Evolutionary conservation across 371 early-diverging fungal genomes (phyloP), one percentile per base, ranked within the genome.

Genomic region (Circinella minor): DNA sequence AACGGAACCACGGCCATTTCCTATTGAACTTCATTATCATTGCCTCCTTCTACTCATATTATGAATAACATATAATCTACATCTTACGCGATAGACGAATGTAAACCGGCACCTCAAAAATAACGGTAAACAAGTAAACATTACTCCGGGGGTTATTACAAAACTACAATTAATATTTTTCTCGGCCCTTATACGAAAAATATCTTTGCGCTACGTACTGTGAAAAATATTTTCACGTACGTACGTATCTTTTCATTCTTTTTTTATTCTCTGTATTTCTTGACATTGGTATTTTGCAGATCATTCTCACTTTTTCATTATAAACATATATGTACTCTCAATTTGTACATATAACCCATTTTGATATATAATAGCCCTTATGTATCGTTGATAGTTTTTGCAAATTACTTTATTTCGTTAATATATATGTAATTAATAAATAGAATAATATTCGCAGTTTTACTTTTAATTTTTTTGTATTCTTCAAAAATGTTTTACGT

Each of bases 101-200:
- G 27, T 27, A 27, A 47, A n/a, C 27, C 63, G 39, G 14, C 37
- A 36, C 37, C 39, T 27, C 2, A 27, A 27, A 27, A 2, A 27
- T 27, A 27, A 27, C 27, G 27, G 27, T 27, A 27, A 2, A 27
- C 27, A 27, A 27, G 4, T 36, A 11, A n/a, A 37, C 36, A 39
- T 36, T 20, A 36, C 36, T 61, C 36, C 38, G 60, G 47, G 4
- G 55, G 55, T 34, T 67, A 59, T 59, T 59, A 49, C 67, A 18
- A 67, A 67, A 67, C 55, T 67, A 59, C 34, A 46, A 59, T 34
- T 36, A 59, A 38, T 57, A 67, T 34, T 43, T 59, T 10, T 67
- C 67, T 18, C 67, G 43, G 59, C 43, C 18, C 60, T 37, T 47
- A 11, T 59, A 67, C 59, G 67, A 67, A n/a, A n/a, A n/a, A 20